Percentiles rank a stretch among this genome's conserved stretches.
Evolutionary conservation across 2,329 filamentous ascomycete species (phyloP).

Genomic region (Monilinia laxa): DNA sequence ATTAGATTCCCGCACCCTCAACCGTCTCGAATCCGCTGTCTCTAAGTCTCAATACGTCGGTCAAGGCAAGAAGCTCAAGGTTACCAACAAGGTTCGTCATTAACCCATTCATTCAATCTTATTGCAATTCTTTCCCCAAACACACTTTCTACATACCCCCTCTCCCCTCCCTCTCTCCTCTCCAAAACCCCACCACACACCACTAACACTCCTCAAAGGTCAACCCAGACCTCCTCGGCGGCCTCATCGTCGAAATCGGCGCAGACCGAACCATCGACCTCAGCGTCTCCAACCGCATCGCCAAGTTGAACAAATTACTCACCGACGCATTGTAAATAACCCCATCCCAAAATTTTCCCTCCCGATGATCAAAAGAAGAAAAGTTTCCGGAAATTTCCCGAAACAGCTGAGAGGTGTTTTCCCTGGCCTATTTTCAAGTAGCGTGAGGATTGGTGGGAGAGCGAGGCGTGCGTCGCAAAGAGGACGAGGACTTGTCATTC

Average conservation of each 20-base stretch:
- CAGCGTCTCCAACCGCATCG: constrained; percentile 89
- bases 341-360: constrained; percentile 28
- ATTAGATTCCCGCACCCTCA: constrained; percentile 83
- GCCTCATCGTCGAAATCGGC: constrained; percentile 92
- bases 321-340: constrained; percentile 87
- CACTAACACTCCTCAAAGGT: constrained; percentile 50
- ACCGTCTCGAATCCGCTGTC: constrained; percentile 82
- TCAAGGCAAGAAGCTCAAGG: constrained; percentile 96
- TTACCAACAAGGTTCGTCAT: constrained; percentile 73
- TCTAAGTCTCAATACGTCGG: constrained; percentile 85
- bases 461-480: no score
- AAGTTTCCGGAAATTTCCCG: constrained; percentile 6
- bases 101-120: background rate
- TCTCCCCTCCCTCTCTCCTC: background rate
- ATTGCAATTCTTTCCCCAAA: background rate
- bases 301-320: constrained; percentile 99
- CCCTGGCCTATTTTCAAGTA: background rate
- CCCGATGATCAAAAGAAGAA: constrained; percentile 27
- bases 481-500: constrained; percentile 10
- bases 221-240: constrained; percentile 91
- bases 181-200: background rate
- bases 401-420: background rate
- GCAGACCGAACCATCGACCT: constrained; percentile 93
- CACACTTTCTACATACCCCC: background rate
- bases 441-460: background rate